Base-by-base conservation (phyloP, 2,329 filamentous ascomycete genomes). In the Neofusicoccum laricinum region DNA sequence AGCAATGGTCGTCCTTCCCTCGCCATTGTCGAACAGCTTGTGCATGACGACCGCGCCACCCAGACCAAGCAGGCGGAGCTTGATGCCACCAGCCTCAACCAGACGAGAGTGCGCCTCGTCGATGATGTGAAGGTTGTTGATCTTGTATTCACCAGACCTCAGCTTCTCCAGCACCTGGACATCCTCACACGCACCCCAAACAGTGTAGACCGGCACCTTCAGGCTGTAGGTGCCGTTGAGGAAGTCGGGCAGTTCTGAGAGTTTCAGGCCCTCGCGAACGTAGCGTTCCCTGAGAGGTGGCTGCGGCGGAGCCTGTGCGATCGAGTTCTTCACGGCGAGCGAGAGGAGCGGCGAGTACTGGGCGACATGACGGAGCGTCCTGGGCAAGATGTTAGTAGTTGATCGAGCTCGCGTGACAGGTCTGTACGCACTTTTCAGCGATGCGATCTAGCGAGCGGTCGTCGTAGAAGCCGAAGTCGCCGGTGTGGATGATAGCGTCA, bases 381-480 rank as follows among this genome's bases (percentile, higher is more conserved):
- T 96, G 75, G 11, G 34, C 51, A 38, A 25, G 55, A 49, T 61
- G 11, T 64, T 66, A 65, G 55, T 17, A 6, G 25, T 43, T 66
- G 58, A 12, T 66, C 70, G 65, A 72, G 68, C 63, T 64, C 65
- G 41, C 34, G 36, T 19, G 46, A 43, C 19, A 36, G 34, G 6
- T 8, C 43, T 51, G 21, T 8, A 81, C 88, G 82, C 81, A 96
- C 92, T 99, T 99, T 79, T 99, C 95, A 45, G 95, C 95, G 81
- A 99, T 98, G 74, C 95, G 90, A 74, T 98, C 94, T 70, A 99
- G 83, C 40, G 95, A 99, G 63, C 90, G 92, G 72, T 96, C 91
- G 78, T 99, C 95, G 82, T 99, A 99, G 82, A 99, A 99, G 68
- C 95, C 95, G 77, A 99, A 99, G 78, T 99, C 95, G 78, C 95